A percentile compares a stretch with the other conserved stretches of the same genome.
phyloP scores from a whole-genome alignment of 768 basidiomycete genomes.

The Tylopilus cervinicoccineus region DNA sequence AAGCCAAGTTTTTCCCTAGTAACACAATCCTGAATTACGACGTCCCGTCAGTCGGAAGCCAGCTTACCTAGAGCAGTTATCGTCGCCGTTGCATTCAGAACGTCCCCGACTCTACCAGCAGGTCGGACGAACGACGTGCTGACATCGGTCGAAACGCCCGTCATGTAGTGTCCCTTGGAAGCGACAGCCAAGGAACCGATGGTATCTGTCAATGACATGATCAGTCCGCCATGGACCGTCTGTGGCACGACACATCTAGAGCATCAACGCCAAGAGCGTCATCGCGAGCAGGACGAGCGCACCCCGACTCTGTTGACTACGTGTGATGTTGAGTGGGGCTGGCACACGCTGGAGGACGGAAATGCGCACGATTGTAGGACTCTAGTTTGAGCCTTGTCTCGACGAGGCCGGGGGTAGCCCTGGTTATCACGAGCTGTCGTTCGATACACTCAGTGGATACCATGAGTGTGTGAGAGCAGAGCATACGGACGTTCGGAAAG shows the following conservation, averaged over 20 bases:
- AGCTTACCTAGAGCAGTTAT: conserved; percentile 64
- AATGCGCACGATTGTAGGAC: conserved; percentile 60
- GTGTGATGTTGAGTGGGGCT: neutral
- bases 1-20: conserved; percentile 73
- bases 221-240: conserved; percentile 76
- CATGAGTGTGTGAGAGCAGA: neutral
- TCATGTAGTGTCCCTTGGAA: conserved; percentile 80
- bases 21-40: neutral
- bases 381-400: conserved; percentile 70
- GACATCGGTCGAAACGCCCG: conserved; percentile 83
- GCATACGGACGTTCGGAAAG: conserved; percentile 62
- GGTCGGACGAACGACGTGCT: conserved; percentile 75
- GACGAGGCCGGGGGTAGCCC: conserved; percentile 69
- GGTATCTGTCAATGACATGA: conserved; percentile 80
- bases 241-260: conserved; percentile 6
- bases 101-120: conserved; percentile 67
- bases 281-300: conserved; percentile 21
- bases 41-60: neutral
- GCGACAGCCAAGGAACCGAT: conserved; percentile 83
- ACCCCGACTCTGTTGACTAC: conserved; percentile 83
- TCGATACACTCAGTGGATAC: neutral
- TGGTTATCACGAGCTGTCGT: conserved; percentile 55
- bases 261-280: neutral
- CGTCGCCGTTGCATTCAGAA: conserved; percentile 57
- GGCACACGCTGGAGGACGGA: neutral